phyloP scores from a whole-genome alignment of 257 asterid species.

The Gentiana macrophylla region DNA sequence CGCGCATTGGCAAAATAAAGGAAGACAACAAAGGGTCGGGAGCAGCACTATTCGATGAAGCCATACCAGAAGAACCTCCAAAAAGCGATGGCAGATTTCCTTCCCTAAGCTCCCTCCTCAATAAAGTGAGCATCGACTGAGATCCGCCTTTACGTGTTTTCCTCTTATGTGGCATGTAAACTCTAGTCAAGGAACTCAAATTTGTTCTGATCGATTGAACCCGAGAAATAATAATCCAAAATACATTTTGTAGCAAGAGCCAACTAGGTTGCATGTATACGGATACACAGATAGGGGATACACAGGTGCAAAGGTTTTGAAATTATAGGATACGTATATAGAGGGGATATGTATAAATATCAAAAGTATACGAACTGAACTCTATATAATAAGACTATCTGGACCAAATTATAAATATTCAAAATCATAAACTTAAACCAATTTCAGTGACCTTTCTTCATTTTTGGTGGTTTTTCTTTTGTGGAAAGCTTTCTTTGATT shows the following conservation, averaged over 20 bases:
- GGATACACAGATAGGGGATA: not conserved
- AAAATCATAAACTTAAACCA: too few relatives aligned
- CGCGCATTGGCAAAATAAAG: constrained; percentile 73
- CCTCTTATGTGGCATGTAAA: constrained; percentile 91
- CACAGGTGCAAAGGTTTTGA: not conserved
- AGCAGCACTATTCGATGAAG: constrained; percentile 53
- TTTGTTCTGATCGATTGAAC: too few relatives aligned
- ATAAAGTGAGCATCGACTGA: constrained; percentile 70
- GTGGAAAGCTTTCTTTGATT: too few relatives aligned
- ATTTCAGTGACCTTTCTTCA: too few relatives aligned
- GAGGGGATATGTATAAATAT: too few relatives aligned
- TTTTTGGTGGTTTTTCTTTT: too few relatives aligned
- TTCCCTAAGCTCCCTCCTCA: constrained; percentile 90
- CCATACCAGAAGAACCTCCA: constrained; percentile 73
- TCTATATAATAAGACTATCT: too few relatives aligned
- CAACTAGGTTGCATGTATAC: too few relatives aligned
- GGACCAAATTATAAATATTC: too few relatives aligned
- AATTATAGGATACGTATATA: not conserved
- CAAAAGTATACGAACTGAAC: too few relatives aligned
- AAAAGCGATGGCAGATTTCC: constrained; percentile 81
- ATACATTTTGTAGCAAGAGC: too few relatives aligned
- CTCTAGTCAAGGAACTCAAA: constrained; percentile 60
- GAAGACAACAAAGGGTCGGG: constrained; percentile 89
- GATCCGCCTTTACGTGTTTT: constrained; percentile 71
- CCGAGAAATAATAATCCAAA: not conserved